phyloP scores from a whole-genome alignment of 2,329 filamentous ascomycete species.

The Penicillium thymicola region DNA sequence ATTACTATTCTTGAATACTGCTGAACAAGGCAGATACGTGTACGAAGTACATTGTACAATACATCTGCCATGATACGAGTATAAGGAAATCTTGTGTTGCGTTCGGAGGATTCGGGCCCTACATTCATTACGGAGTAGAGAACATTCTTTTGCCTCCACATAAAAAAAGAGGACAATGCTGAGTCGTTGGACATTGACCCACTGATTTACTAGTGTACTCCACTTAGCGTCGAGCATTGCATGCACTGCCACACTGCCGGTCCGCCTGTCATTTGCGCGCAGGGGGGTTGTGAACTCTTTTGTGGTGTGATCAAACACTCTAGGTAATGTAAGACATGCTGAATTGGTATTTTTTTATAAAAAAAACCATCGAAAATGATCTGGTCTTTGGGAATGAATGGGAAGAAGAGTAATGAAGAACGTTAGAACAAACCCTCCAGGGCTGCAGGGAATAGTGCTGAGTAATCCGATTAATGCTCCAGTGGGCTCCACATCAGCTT shows the following conservation, averaged over 20 bases:
- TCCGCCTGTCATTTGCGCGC: slow-evolving; percentile 23
- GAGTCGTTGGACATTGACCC: slow-evolving; percentile 19
- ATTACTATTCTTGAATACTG: neutral
- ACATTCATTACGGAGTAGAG: slow-evolving; percentile 11
- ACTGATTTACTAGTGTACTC: slow-evolving; percentile 25
- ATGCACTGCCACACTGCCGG: slow-evolving; percentile 31
- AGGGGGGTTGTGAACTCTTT: slow-evolving; percentile 2
- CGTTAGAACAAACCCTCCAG: slow-evolving; percentile 10
- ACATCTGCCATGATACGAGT: neutral
- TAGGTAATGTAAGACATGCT: neutral
- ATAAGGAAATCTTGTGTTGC: neutral
- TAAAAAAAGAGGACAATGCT: slow-evolving; percentile 17
- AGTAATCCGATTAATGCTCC: slow-evolving; percentile 12
- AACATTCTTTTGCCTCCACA: slow-evolving; percentile 27
- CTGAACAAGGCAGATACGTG: neutral
- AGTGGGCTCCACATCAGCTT: slow-evolving; percentile 18
- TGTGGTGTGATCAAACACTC: neutral
- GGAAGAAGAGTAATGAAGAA: neutral
- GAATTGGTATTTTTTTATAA: no score
- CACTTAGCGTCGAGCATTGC: slow-evolving; percentile 25
- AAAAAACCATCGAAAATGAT: neutral
- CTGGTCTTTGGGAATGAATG: neutral
- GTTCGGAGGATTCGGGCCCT: slow-evolving; percentile 15
- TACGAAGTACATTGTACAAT: neutral
- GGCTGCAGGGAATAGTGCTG: slow-evolving; percentile 12